A percentile compares a stretch with the other conserved stretches of the same genome.
phyloP scores from a whole-genome alignment of 495 filamentous ascomycete genomes.

The Annulohypoxylon bovei region DNA sequence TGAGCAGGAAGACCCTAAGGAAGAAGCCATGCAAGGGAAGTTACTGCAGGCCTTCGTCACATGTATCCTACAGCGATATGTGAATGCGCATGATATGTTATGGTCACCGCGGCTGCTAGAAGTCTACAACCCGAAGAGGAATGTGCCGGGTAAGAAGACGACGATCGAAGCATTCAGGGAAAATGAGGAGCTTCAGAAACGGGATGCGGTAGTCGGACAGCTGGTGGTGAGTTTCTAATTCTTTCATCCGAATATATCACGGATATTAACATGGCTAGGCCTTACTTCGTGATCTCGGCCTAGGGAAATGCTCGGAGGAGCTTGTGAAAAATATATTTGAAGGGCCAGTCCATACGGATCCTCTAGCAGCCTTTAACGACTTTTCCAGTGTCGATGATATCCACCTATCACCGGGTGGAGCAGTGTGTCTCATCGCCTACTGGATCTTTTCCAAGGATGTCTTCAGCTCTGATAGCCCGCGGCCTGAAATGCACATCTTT shows the following conservation, averaged over 20 bases:
- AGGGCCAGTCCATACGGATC: constrained; percentile 46
- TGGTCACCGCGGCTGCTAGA: constrained; percentile 84
- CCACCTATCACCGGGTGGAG: constrained; percentile 76
- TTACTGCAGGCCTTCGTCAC: constrained; percentile 88
- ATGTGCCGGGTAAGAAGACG: constrained; percentile 66
- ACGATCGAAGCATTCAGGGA: constrained; percentile 68
- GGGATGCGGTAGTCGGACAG: constrained; percentile 79
- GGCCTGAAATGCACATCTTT: constrained; percentile 65
- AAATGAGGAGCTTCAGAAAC: constrained; percentile 68
- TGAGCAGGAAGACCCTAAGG: constrained; percentile 66
- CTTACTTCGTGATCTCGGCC: constrained; percentile 74
- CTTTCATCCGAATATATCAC: not conserved
- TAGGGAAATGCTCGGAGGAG: constrained; percentile 46
- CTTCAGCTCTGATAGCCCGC: constrained; percentile 59
- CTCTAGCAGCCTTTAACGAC: constrained; percentile 53
- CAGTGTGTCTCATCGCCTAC: constrained; percentile 70
- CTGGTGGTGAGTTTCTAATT: constrained; percentile 67
- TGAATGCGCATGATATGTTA: constrained; percentile 70
- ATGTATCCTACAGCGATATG: constrained; percentile 83
- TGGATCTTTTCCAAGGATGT: constrained; percentile 63
- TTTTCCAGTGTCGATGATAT: constrained; percentile 68
- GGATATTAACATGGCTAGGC: constrained; percentile 58
- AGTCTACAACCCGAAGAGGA: constrained; percentile 69
- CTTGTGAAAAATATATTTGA: constrained; percentile 48
- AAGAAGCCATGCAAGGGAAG: constrained; percentile 69